phyloP scores from a whole-genome alignment of 495 filamentous ascomycete genomes.

The Aspergillus hancockii region DNA sequence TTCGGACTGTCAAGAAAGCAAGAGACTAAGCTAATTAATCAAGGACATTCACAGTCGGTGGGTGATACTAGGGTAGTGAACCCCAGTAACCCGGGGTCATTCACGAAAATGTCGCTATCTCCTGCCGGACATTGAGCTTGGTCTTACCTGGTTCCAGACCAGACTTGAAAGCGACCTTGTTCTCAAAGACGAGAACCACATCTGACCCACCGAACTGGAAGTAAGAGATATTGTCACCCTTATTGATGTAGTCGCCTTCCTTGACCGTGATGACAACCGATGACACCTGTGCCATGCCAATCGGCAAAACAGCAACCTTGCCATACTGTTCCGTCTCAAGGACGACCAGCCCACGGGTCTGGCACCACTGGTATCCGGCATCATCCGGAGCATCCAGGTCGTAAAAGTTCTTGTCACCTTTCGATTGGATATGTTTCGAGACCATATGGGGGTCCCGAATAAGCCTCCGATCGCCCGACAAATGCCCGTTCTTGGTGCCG shows the following conservation, averaged over 20 bases:
- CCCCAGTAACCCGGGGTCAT: not conserved
- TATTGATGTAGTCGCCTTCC: conserved; percentile 26
- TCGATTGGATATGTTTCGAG: not conserved
- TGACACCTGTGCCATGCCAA: conserved; percentile 44
- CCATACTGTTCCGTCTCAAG: conserved; percentile 30
- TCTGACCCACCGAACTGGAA: conserved; percentile 48
- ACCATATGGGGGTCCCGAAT: not conserved
- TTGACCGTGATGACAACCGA: conserved; percentile 37
- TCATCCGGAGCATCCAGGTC: conserved; percentile 27
- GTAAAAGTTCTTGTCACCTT: conserved; percentile 2
- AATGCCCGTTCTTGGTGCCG: not conserved
- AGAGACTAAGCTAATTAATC: not conserved
- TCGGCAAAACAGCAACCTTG: conserved; percentile 39
- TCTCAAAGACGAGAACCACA: conserved; percentile 37
- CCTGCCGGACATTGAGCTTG: not conserved
- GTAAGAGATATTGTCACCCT: conserved; percentile 41
- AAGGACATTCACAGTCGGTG: not conserved
- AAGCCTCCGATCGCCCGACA: not conserved
- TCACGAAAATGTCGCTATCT: not conserved
- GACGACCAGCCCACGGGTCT: conserved; percentile 35
- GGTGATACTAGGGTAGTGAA: not conserved
- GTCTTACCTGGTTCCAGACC: not conserved
- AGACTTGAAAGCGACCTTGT: not conserved
- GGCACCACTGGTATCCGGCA: conserved; percentile 39
- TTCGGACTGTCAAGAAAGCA: not conserved